Base-by-base conservation (phyloP, 1,139 yeast species). In the Debaryomyces nepalensis region DNA sequence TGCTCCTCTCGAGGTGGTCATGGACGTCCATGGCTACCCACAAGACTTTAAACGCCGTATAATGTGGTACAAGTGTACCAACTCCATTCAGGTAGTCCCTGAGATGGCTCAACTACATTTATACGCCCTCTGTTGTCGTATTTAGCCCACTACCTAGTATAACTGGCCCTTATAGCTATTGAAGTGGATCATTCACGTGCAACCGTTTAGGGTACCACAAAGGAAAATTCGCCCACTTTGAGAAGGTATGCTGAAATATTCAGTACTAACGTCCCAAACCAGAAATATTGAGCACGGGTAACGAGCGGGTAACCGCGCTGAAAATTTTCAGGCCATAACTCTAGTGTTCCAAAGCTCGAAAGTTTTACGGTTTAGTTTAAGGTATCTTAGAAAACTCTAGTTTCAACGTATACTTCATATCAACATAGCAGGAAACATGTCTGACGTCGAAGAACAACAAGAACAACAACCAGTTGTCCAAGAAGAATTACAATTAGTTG, bases 401-500 rank as follows among this genome's bases (percentile, higher is more conserved):
- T 32, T 26, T 41, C 40, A 32, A 35, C 34, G 21, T 37, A 20
- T 36, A 37, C 40, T 27, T 19, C 39, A 33, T 34, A 32, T 38
- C 34, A 41, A 34, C 37, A 34, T 26, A 41, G 30, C 24, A 51
- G 51, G 48, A 51, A 63, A 43, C 55, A 73, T 73, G 79, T 73
- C 79, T 67, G 79, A 73, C 75, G 77, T 70, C 61, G 78, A 73
- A 70, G 75, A 70, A 66, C 72, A 66, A 60, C 64, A 62, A 52
- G 64, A 61, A 57, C 72, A 62, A 52, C 64, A 61, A 57, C 72
- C 68, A 71, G 84, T 84, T 70, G 79, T 77, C 61, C 79, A 77
- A 64, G 90, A 84, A 77, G 85, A 82, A 74, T 81, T 84, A 71
- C 80, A 83, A 71, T 80, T 84, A 63, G 90, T 86, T 68, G 89